A percentile compares a stretch with the other conserved stretches of the same genome.
Conservation (phyloP, 805 yeast genomes). For the Starmerella vaccinii region DNA sequence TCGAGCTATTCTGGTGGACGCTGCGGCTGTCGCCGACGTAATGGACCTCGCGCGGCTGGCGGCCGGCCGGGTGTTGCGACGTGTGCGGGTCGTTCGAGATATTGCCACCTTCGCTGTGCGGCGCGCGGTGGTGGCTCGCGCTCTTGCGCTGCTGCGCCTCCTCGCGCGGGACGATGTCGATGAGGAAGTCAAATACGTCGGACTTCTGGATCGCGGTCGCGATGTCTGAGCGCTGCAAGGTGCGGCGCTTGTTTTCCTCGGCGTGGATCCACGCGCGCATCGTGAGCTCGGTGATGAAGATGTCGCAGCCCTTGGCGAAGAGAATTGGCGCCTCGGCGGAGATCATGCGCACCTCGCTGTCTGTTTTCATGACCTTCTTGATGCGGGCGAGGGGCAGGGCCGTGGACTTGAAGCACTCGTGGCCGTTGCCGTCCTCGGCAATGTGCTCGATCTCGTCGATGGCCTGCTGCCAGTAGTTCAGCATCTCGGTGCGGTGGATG, state of each 20-base stretch:
- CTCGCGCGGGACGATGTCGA: conserved; percentile 91
- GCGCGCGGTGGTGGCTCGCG: conserved; percentile 3
- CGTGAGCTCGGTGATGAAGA: conserved; percentile 90
- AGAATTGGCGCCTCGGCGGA: conserved; percentile 96
- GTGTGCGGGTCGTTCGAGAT: conserved; percentile 1
- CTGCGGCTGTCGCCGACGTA: conserved; percentile 4
- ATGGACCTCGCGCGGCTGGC: background rate
- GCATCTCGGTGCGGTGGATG: conserved; percentile 73
- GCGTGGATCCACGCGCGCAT: conserved; percentile 99
- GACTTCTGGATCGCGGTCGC: conserved; percentile 90
- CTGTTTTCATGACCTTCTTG: conserved; percentile 96
- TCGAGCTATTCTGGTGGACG: background rate
- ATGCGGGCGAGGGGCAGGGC: conserved; percentile 92
- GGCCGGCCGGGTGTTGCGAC: background rate
- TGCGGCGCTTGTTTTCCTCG: conserved; percentile 88
- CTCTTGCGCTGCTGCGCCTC: conserved; percentile 38
- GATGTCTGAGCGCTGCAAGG: conserved; percentile 86
- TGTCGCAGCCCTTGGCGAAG: conserved; percentile 96
- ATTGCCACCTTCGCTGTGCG: background rate
- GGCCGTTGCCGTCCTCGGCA: conserved; percentile 32
- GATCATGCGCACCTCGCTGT: conserved; percentile 94
- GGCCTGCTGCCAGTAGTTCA: conserved; percentile 96
- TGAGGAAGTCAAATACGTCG: conserved; percentile 94
- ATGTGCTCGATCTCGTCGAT: conserved; percentile 76
- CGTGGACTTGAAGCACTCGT: conserved; percentile 86